phyloP scores from a whole-genome alignment of 352 stramenopile species.

The Pythium apleroticum region DNA sequence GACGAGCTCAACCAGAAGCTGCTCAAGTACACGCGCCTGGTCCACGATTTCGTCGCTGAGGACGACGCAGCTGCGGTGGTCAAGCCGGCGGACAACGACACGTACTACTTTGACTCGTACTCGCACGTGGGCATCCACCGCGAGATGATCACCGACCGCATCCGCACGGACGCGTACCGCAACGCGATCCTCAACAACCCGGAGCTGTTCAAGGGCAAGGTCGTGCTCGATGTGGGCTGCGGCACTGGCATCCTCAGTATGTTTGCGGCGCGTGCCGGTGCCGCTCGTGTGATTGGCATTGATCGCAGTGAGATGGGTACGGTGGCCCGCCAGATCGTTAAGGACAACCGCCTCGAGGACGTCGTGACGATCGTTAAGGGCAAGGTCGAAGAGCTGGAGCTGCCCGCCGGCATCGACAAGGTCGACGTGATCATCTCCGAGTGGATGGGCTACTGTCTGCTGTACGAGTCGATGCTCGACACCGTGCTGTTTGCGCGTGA shows the following conservation, averaged over 20 bases:
- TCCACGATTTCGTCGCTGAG: slow-evolving; percentile 69
- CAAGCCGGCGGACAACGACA: slow-evolving; percentile 67
- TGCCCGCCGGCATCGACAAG: slow-evolving; percentile 84
- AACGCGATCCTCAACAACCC: slow-evolving; percentile 97
- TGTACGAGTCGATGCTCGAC: slow-evolving; percentile 99
- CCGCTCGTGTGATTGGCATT: slow-evolving; percentile 92
- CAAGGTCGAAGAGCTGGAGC: slow-evolving; percentile 94
- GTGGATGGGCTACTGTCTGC: slow-evolving; percentile 98
- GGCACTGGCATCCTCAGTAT: slow-evolving; percentile 97
- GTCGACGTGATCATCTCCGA: slow-evolving; percentile 98
- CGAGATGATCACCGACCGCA: slow-evolving; percentile 91
- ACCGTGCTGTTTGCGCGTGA: slow-evolving; percentile 96
- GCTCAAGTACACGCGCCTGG: slow-evolving; percentile 67
- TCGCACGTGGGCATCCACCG: slow-evolving; percentile 98
- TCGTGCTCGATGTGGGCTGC: slow-evolving; percentile 97
- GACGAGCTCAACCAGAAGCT: slow-evolving; percentile 73
- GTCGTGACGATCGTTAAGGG: slow-evolving; percentile 94
- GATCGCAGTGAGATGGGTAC: slow-evolving; percentile 95
- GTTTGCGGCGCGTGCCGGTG: slow-evolving; percentile 94
- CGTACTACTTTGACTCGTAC: slow-evolving; percentile 99
- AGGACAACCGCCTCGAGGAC: slow-evolving; percentile 90
- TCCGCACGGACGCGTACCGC: slow-evolving; percentile 97
- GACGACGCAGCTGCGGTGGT: slow-evolving; percentile 41
- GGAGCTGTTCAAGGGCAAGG: slow-evolving; percentile 96
- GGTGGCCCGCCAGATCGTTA: slow-evolving; percentile 94